Evolutionary conservation across 2,329 filamentous ascomycete species (phyloP).

Genomic region (Phyllosticta citribraziliensis): DNA sequence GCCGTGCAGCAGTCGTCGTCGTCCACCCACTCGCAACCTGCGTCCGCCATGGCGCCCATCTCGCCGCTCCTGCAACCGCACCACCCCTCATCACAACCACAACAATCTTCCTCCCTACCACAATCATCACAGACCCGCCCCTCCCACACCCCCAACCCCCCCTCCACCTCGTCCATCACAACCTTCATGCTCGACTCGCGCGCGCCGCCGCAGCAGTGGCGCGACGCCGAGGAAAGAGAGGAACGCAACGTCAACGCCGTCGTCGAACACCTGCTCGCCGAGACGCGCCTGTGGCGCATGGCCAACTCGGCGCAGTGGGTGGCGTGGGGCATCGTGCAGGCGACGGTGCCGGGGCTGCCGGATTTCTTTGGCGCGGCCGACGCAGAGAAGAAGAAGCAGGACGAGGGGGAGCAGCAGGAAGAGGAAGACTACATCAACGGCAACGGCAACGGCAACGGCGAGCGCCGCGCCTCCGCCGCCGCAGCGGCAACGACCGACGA

Average conservation of each 20-base stretch:
- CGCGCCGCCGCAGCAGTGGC: slow-evolving; percentile 26
- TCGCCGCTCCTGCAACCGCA: slow-evolving; percentile 46
- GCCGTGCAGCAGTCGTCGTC: background rate
- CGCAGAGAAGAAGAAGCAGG: background rate
- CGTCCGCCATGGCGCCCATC: background rate
- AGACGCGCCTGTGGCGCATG: slow-evolving; percentile 75
- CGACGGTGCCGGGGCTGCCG: slow-evolving; percentile 68
- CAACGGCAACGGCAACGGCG: slow-evolving; percentile 1
- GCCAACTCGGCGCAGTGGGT: slow-evolving; percentile 88
- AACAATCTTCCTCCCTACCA: slow-evolving; percentile 14
- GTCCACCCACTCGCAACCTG: no score
- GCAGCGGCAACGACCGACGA: slow-evolving; percentile 26
- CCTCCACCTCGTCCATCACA: slow-evolving; percentile 32
- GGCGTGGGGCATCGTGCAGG: slow-evolving; percentile 93
- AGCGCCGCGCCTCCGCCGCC: slow-evolving; percentile 23
- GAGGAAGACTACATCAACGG: slow-evolving; percentile 8
- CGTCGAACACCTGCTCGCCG: slow-evolving; percentile 61
- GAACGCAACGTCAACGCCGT: slow-evolving; percentile 58
- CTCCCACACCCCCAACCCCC: slow-evolving; percentile 14
- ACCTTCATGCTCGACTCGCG: slow-evolving; percentile 68
- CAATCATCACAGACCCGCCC: slow-evolving; percentile 18
- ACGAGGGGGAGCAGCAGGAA: slow-evolving; percentile 10
- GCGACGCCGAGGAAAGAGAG: slow-evolving; percentile 36
- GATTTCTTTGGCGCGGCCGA: slow-evolving; percentile 26
- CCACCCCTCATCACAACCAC: slow-evolving; percentile 34